Evolutionary conservation across 2,329 filamentous ascomycete species (phyloP), one percentile per base, ranked within the genome.

Genomic region (Cercospora sp.): DNA sequence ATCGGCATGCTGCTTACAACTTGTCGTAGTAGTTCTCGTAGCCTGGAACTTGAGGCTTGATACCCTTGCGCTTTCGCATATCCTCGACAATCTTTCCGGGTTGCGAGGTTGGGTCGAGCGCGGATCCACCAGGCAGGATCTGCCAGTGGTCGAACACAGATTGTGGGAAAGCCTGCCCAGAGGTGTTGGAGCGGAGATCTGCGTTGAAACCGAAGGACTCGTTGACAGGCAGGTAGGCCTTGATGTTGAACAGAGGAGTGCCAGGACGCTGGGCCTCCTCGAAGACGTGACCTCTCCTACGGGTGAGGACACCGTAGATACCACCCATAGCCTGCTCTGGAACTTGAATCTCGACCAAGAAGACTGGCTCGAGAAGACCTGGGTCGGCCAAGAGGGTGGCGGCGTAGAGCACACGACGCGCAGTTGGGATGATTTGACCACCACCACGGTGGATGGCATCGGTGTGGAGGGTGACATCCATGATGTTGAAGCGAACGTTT

Each of bases 401-500:
- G 79, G 95, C 95, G 86, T 97, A 98, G 79, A 99, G 87, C 78
- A 97, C 95, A 91, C 95, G 95, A 86, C 95, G 93, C 78, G 95
- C 88, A 79, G 95, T 98, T 77, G 95, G 95, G 82, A 99, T 99
- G 84, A 99, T 88, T 87, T 99, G 95, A 82, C 95, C 95, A 89
- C 92, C 94, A 89, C 95, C 95, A 91, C 95, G 94, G 86, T 99
- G 95, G 78, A 99, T 99, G 79, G 95, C 94, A 91, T 99, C 95
- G 80, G 95, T 93, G 88, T 99, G 95, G 73, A 99, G 93, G 78
- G 95, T 99, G 78, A 99, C 95, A 91, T 99, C 95, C 82, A 97
- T 90, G 83, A 99, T 90, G 91, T 99, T 99, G 89, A 97, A 99
- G 86, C 95, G 93, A 84, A 96, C 84, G 76, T 90, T 90, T 82